A percentile compares a stretch with the other conserved stretches of the same genome.
These are phyloP conservation scores for Clonostachys solani DNA, from an alignment of 2,329 filamentous ascomycete species.

Conservation along the genomic window DNA sequence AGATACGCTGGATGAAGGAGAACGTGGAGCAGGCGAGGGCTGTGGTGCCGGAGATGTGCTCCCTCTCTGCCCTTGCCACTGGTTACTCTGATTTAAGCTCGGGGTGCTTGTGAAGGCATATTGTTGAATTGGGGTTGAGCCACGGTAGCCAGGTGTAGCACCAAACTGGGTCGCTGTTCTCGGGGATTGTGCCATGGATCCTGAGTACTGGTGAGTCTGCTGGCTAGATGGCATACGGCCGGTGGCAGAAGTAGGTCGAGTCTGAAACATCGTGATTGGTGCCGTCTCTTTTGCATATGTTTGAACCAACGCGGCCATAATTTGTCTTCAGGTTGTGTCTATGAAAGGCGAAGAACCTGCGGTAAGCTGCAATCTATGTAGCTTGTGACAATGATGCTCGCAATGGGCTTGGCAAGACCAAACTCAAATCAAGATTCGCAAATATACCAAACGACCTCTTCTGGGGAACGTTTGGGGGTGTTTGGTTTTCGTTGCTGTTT, in stretches of 20 bases:
- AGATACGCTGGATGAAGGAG: too few species aligned
- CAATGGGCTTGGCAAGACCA: too few species aligned
- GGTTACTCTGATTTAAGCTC: conserved; percentile 44
- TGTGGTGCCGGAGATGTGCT: conserved; percentile 43
- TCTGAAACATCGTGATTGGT: conserved; percentile 72
- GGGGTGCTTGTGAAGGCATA: conserved; percentile 75
- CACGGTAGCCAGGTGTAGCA: conserved; percentile 44
- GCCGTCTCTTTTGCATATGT: conserved; percentile 72
- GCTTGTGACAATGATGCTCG: too few species aligned
- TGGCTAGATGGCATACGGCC: conserved; percentile 45
- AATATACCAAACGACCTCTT: too few species aligned
- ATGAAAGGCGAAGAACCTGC: too few species aligned
- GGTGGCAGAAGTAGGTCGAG: conserved; percentile 55
- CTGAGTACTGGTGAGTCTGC: conserved; percentile 47
- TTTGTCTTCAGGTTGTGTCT: conserved; percentile 15
- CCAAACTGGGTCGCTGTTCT: conserved; percentile 15
- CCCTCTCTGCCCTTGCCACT: too few species aligned
- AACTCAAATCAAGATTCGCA: too few species aligned
- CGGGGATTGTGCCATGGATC: conserved; percentile 23
- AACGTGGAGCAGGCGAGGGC: conserved; percentile 3
- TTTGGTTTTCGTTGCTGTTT: too few species aligned
- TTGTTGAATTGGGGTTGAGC: conserved; percentile 61
- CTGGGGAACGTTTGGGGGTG: too few species aligned
- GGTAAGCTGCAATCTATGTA: too few species aligned
- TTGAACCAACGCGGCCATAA: conserved; percentile 83